phyloP scores from a whole-genome alignment of 129 eudicot species.

The Chrysanthemum lavandulifolium region DNA sequence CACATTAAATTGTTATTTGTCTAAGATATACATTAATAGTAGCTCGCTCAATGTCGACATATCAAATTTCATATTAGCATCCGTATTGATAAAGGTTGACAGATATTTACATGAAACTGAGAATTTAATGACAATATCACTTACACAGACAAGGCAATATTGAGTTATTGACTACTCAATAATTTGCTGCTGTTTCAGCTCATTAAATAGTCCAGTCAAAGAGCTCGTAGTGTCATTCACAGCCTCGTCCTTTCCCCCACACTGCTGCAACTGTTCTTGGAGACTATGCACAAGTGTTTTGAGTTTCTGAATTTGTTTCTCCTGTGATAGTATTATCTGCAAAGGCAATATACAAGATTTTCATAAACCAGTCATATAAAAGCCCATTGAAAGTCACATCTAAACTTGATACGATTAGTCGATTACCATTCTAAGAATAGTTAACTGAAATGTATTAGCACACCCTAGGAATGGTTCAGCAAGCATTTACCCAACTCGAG shows the following conservation, averaged over 20 bases:
- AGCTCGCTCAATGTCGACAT: neutral
- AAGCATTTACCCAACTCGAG: neutral
- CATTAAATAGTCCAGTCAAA: conserved; percentile 35
- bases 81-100: too few species aligned
- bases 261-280: conserved; percentile 42
- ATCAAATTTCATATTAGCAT: too few species aligned
- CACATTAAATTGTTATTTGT: conserved; percentile 16
- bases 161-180: conserved; percentile 33
- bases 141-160: conserved; percentile 18
- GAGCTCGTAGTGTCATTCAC: conserved; percentile 25
- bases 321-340: conserved; percentile 58
- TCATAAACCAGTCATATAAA: neutral
- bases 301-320: conserved; percentile 46
- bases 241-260: conserved; percentile 33
- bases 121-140: conserved; percentile 11
- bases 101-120: neutral
- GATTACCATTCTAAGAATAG: conserved; percentile 5
- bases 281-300: conserved; percentile 48
- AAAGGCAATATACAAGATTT: conserved; percentile 13
- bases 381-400: neutral
- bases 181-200: conserved; percentile 33
- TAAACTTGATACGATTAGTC: neutral
- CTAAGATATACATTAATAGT: neutral
- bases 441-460: neutral
- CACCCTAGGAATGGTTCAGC: neutral